Conservation (phyloP, 2,329 filamentous ascomycete genomes). For the Fulvia fulva region DNA sequence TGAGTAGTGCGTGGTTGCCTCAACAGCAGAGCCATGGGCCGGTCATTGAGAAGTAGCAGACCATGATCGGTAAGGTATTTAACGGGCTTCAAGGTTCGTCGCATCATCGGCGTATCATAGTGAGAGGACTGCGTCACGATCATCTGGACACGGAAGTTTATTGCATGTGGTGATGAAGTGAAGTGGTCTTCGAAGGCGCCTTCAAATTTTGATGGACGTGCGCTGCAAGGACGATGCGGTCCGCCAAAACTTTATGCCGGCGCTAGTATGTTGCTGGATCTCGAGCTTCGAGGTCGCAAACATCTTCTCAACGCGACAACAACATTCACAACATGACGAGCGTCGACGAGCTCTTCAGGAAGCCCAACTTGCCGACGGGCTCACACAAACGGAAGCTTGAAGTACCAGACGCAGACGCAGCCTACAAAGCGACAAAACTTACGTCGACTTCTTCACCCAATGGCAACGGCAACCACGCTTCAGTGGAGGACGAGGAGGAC, state of each 20-base stretch:
- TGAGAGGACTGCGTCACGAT: too few species aligned
- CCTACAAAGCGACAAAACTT: conserved; percentile 59
- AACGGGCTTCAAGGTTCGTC: too few species aligned
- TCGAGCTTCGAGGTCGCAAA: background rate
- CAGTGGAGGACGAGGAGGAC: conserved; percentile 52
- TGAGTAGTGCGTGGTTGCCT: too few species aligned
- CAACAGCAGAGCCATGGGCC: too few species aligned
- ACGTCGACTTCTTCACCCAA: conserved; percentile 45
- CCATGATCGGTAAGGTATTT: too few species aligned
- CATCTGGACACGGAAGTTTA: too few species aligned
- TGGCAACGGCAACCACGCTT: conserved; percentile 40
- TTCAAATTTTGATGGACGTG: background rate
- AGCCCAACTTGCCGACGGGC: conserved; percentile 43
- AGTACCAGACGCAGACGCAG: conserved; percentile 50
- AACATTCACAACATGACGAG: conserved; percentile 47
- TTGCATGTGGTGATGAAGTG: background rate
- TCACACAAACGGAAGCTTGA: conserved; percentile 57
- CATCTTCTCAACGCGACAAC: background rate
- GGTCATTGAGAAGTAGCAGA: too few species aligned
- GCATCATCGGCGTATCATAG: too few species aligned
- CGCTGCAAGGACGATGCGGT: background rate
- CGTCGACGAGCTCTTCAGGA: conserved; percentile 62
- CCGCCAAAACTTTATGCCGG: background rate
- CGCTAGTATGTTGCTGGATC: background rate
- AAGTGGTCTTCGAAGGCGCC: background rate